These are phyloP conservation scores for Leccinum obscurum DNA, from an alignment of 768 basidiomycete genomes.

Conservation along the genomic window DNA sequence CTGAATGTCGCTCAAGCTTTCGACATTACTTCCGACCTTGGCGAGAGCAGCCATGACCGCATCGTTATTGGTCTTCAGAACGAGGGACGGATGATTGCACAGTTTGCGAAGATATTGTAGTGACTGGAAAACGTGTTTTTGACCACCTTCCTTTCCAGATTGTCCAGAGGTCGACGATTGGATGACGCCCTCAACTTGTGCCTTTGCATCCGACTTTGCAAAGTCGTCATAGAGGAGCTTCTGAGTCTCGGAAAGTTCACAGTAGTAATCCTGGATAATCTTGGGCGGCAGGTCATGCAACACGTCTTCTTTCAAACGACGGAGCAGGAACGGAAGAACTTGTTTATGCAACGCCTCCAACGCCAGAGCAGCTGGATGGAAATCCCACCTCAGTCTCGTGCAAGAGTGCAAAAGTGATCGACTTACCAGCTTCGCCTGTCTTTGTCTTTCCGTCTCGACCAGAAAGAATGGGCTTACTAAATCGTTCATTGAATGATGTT, in stretches of 20 bases:
- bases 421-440: constrained; percentile 89
- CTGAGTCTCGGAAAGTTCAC: constrained; percentile 94
- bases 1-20: constrained; percentile 71
- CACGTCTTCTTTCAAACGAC: constrained; percentile 96
- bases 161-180: constrained; percentile 39
- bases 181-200: constrained; percentile 64
- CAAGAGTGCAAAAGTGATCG: neutral
- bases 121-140: constrained; percentile 95
- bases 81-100: constrained; percentile 95
- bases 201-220: constrained; percentile 70
- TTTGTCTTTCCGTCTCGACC: constrained; percentile 95
- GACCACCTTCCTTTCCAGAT: constrained; percentile 44
- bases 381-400: constrained; percentile 1
- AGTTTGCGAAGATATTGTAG: constrained; percentile 95
- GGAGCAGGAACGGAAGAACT: constrained; percentile 95
- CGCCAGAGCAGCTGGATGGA: constrained; percentile 76
- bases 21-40: constrained; percentile 47
- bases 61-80: constrained; percentile 71
- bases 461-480: constrained; percentile 92
- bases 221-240: constrained; percentile 95
- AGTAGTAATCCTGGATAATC: constrained; percentile 99
- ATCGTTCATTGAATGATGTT: constrained; percentile 89
- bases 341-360: constrained; percentile 97
- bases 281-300: constrained; percentile 94
- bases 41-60: constrained; percentile 58